These are phyloP conservation scores for Lycium barbarum DNA, from an alignment of 257 asterid genomes.

Conservation along the genomic window DNA sequence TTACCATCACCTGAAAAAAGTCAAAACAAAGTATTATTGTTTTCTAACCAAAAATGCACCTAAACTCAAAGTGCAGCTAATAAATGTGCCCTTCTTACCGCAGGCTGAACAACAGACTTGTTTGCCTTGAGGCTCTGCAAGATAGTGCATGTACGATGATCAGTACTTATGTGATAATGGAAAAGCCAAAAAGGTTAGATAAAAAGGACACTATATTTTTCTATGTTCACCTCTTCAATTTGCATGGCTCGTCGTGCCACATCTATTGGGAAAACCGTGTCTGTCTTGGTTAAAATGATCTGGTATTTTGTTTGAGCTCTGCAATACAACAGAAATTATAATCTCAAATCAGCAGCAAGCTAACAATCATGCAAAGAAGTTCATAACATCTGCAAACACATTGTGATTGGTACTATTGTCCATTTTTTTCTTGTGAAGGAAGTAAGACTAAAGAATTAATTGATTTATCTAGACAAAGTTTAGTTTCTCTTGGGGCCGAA, in stretches of 20 bases:
- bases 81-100: constrained; percentile 52
- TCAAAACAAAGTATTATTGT: neutral
- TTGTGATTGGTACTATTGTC: neutral
- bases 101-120: constrained; percentile 87
- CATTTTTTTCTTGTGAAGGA: neutral
- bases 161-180: neutral
- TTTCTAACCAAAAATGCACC: constrained; percentile 21
- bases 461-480: neutral
- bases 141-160: constrained; percentile 31
- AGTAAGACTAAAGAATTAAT: neutral
- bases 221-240: constrained; percentile 83
- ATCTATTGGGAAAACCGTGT: constrained; percentile 81
- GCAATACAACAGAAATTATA: constrained; percentile 36
- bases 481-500: neutral
- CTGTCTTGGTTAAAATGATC: constrained; percentile 92
- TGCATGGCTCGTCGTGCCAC: constrained; percentile 98
- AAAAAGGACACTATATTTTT: neutral
- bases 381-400: neutral
- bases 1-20: constrained; percentile 83
- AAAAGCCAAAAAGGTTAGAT: neutral
- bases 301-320: constrained; percentile 88
- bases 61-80: constrained; percentile 23
- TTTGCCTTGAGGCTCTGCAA: constrained; percentile 81
- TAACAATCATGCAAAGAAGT: neutral
- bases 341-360: constrained; percentile 17